Conservation (phyloP, 2,329 filamentous ascomycete genomes). For the Monosporascus ibericus region DNA sequence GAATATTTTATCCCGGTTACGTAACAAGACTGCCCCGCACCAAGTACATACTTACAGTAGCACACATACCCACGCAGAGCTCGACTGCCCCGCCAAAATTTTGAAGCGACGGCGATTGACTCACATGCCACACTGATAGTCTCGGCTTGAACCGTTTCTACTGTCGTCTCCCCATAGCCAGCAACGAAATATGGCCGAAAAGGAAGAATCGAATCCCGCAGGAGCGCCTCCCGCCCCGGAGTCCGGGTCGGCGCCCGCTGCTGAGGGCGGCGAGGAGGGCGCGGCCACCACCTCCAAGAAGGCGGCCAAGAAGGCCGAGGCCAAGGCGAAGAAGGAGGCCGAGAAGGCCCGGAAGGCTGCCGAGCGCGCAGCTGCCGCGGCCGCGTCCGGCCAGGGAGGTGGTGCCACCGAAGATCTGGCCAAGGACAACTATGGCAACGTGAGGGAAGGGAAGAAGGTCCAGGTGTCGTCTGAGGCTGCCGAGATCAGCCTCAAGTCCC, state of each 20-base stretch:
- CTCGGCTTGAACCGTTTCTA: background rate
- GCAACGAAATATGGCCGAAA: background rate
- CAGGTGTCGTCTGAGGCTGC: constrained; percentile 25
- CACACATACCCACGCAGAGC: background rate
- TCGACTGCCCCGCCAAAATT: background rate
- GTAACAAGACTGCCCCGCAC: background rate
- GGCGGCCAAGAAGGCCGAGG: constrained; percentile 76
- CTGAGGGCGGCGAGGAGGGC: background rate
- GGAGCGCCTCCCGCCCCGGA: background rate
- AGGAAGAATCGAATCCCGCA: background rate
- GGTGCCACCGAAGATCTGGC: constrained; percentile 61
- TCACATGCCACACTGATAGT: background rate
- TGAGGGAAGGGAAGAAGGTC: constrained; percentile 52
- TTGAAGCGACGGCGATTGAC: background rate
- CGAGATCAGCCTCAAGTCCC: constrained; percentile 39
- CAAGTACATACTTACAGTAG: background rate
- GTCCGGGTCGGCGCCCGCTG: background rate
- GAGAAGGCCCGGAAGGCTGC: constrained; percentile 67
- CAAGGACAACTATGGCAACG: constrained; percentile 74
- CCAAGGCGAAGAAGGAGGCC: constrained; percentile 84
- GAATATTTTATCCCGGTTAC: background rate
- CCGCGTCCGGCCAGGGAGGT: constrained; percentile 52
- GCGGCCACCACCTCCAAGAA: constrained; percentile 55
- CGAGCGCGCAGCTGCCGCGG: constrained; percentile 68
- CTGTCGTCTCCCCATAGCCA: background rate